Evolutionary conservation across 1,139 yeast species (phyloP).

Genomic region (Candida sp.): DNA sequence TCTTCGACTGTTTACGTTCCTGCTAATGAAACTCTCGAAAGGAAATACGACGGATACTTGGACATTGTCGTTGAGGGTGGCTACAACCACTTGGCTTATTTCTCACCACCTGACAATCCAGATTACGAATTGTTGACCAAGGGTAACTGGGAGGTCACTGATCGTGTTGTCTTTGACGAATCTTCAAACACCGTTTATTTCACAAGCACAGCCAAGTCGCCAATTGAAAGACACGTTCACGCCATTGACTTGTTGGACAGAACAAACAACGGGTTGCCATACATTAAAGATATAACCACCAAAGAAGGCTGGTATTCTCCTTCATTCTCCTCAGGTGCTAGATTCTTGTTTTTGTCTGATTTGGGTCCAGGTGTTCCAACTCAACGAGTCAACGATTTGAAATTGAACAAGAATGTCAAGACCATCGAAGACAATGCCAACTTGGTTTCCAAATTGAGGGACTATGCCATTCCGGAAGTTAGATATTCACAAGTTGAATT

Average conservation of each 20-base stretch:
- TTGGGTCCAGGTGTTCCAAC: constrained; percentile 71
- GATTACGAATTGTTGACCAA: constrained; percentile 44
- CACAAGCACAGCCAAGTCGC: constrained; percentile 51
- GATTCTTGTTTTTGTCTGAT: constrained; percentile 62
- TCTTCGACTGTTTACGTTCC: constrained; percentile 77
- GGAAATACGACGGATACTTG: constrained; percentile 54
- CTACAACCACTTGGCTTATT: constrained; percentile 59
- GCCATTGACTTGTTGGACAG: constrained; percentile 43
- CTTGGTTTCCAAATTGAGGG: constrained; percentile 37
- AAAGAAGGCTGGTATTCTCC: constrained; percentile 70
- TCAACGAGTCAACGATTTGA: constrained; percentile 65
- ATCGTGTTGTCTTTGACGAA: constrained; percentile 53
- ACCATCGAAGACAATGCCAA: constrained; percentile 54
- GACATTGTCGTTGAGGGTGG: constrained; percentile 59
- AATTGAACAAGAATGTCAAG: constrained; percentile 30
- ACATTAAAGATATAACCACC: constrained; percentile 53
- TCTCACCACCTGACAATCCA: constrained; percentile 54
- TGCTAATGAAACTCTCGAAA: constrained; percentile 47
- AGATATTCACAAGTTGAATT: constrained; percentile 53
- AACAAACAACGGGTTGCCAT: constrained; percentile 26
- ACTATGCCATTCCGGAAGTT: constrained; percentile 53
- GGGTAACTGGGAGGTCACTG: constrained; percentile 60
- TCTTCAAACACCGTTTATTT: constrained; percentile 48
- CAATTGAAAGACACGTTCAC: constrained; percentile 58
- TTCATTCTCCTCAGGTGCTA: constrained; percentile 70